Percentiles rank a stretch among this genome's conserved stretches.
Conservation (phyloP, 1,139 yeast genomes). For the Nakaseomyces uthaithaninus region DNA sequence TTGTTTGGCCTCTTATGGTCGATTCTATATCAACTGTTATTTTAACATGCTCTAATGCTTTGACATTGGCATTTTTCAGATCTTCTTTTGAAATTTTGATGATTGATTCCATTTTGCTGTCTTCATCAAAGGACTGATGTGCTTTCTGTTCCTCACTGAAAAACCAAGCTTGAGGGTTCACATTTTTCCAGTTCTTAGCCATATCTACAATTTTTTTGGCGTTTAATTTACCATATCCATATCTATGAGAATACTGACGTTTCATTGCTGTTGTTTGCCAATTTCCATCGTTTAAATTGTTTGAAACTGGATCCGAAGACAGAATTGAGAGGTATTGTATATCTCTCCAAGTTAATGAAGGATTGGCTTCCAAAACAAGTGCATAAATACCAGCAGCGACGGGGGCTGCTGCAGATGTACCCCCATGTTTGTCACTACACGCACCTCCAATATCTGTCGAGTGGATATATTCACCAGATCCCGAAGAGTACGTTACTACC, state of each 20-base stretch:
- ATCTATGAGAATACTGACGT: constrained; percentile 67
- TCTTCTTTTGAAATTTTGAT: constrained; percentile 45
- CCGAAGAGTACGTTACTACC: constrained; percentile 93
- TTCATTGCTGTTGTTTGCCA: constrained; percentile 57
- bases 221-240: constrained; percentile 91
- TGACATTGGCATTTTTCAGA: constrained; percentile 51
- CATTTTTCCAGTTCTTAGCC: constrained; percentile 74
- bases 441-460: constrained; percentile 75
- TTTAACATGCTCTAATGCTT: constrained; percentile 76
- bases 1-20: constrained; percentile 59
- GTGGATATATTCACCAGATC: constrained; percentile 82
- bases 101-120: constrained; percentile 34
- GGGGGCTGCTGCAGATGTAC: constrained; percentile 99
- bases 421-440: constrained; percentile 79
- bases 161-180: constrained; percentile 86
- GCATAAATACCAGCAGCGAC: constrained; percentile 93
- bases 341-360: constrained; percentile 92
- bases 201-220: constrained; percentile 65
- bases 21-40: constrained; percentile 68
- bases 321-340: constrained; percentile 75
- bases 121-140: constrained; percentile 19
- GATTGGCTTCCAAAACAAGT: constrained; percentile 70
- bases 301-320: constrained; percentile 62
- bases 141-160: constrained; percentile 36
- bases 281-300: constrained; percentile 45